Evolutionary conservation across 768 basidiomycete species (phyloP).

Genomic region (Ramaria rubella): DNA sequence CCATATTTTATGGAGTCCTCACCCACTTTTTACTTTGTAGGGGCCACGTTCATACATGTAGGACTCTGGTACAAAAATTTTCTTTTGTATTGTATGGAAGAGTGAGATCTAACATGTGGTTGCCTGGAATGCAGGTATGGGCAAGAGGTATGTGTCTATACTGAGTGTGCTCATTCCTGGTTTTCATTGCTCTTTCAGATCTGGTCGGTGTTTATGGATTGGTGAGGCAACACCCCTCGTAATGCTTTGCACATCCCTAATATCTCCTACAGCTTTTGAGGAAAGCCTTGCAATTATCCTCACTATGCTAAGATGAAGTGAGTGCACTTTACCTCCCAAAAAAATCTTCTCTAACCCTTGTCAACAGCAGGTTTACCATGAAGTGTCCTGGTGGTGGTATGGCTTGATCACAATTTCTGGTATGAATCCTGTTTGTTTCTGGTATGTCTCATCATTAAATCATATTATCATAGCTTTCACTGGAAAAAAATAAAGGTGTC

Average conservation of each 20-base stretch:
- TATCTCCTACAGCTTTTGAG: background rate
- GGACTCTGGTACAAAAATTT: background rate
- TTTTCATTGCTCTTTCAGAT: too few species aligned
- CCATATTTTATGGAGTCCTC: background rate
- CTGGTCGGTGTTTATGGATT: background rate
- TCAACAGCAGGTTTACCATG: too few species aligned
- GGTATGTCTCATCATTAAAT: background rate
- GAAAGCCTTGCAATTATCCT: background rate
- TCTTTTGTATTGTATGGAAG: background rate
- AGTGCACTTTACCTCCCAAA: background rate
- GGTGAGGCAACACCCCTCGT: background rate
- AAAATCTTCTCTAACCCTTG: too few species aligned
- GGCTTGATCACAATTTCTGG: background rate
- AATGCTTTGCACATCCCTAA: background rate
- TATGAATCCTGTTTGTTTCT: background rate
- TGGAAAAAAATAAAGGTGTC: too few species aligned
- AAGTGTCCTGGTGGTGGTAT: slow-evolving; percentile 9
- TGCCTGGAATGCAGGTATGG: background rate
- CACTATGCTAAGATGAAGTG: slow-evolving; percentile 7
- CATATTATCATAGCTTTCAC: background rate
- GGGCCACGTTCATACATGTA: slow-evolving; percentile 3
- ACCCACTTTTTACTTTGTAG: background rate
- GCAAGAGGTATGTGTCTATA: background rate
- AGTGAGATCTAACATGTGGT: background rate
- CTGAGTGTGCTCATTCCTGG: background rate